phyloP scores from a whole-genome alignment of 805 yeast genomes.

The Yarrowia keelungensis region DNA sequence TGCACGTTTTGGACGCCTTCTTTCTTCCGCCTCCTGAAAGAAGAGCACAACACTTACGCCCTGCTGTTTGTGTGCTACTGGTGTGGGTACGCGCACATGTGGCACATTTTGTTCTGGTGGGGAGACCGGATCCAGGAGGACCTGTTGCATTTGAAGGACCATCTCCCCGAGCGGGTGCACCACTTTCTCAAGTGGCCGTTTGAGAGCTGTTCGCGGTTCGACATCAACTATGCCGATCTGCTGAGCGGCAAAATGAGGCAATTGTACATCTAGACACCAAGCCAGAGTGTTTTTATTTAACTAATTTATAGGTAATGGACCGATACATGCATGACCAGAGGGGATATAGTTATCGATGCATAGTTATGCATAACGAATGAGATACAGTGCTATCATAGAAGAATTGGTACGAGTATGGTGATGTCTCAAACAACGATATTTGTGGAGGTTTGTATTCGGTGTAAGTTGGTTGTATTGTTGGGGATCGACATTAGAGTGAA shows the following conservation, averaged over 20 bases:
- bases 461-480: too few relatives aligned
- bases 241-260: slow-evolving; percentile 18
- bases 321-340: background rate
- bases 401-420: too few relatives aligned
- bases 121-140: slow-evolving; percentile 8
- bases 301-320: background rate
- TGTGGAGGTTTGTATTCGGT: too few relatives aligned
- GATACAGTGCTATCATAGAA: too few relatives aligned
- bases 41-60: slow-evolving; percentile 7
- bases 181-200: slow-evolving; percentile 17
- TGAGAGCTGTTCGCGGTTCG: background rate
- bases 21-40: background rate
- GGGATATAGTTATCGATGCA: background rate
- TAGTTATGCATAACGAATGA: background rate
- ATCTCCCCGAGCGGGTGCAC: slow-evolving; percentile 6
- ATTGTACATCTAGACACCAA: background rate
- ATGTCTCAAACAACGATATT: too few relatives aligned
- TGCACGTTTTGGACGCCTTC: slow-evolving; percentile 13
- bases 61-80: slow-evolving; percentile 10
- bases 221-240: background rate
- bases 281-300: background rate
- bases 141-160: background rate
- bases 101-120: slow-evolving; percentile 13
- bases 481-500: too few relatives aligned
- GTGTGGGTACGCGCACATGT: slow-evolving; percentile 10